Evolutionary conservation across 1,284 basidiomycete species (phyloP).

Genomic region (Jaminaea rosea): DNA sequence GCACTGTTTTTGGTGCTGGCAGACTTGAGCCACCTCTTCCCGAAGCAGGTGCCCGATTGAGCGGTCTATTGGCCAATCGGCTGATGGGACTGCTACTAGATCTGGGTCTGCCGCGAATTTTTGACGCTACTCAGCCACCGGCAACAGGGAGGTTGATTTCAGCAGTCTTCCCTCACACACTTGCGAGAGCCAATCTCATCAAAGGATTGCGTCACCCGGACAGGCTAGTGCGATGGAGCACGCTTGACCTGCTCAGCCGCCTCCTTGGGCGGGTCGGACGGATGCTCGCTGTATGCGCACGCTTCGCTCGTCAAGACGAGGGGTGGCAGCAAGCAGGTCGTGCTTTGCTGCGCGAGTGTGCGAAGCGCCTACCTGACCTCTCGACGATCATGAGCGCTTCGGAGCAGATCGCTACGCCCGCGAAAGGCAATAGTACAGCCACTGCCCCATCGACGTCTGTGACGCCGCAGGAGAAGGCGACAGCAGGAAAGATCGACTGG

Average conservation of each 20-base stretch:
- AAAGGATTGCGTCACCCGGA: not conserved
- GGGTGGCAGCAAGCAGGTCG: not conserved
- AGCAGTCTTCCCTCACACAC: not conserved
- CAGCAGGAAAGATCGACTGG: not conserved
- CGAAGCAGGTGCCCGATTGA: not conserved
- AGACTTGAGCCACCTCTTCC: not conserved
- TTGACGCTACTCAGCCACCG: not conserved
- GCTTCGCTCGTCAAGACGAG: not conserved
- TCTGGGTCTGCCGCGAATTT: not conserved
- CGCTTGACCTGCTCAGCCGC: not conserved
- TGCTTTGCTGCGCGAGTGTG: not conserved
- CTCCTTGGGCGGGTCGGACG: not conserved
- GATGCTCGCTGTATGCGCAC: not conserved
- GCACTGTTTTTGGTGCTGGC: not conserved
- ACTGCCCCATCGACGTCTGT: no score
- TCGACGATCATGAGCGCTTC: not conserved
- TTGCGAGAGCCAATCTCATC: not conserved
- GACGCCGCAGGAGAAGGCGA: not conserved
- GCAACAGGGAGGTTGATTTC: not conserved
- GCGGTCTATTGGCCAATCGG: not conserved
- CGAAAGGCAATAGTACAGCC: not conserved
- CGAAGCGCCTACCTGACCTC: not conserved
- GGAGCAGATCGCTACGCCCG: not conserved
- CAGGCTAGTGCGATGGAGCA: not conserved
- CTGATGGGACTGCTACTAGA: not conserved